These are phyloP conservation scores for Calophaca sinica DNA, from an alignment of 306 rosid genomes.

Conservation along the genomic window DNA sequence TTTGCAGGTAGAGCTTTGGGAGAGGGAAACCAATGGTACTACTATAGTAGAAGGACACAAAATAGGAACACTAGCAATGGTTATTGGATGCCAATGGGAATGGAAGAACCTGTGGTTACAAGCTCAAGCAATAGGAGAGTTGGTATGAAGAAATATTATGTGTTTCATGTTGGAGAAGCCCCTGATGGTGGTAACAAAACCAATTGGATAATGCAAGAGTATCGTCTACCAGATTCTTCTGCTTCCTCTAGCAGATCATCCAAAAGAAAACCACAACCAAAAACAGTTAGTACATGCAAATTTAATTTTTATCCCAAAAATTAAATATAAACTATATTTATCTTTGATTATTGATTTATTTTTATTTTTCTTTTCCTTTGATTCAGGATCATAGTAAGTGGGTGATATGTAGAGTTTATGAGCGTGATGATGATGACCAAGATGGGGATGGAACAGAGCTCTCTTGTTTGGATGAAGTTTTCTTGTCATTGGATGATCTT, in stretches of 20 bases:
- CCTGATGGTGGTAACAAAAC: conserved; percentile 67
- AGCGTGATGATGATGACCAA: conserved; percentile 51
- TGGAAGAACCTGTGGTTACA: conserved; percentile 70
- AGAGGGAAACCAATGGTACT: conserved; percentile 92
- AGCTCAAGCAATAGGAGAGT: conserved; percentile 57
- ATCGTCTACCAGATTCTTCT: conserved; percentile 64
- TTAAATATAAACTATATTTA: not conserved
- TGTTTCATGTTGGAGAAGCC: conserved; percentile 67
- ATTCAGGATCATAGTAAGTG: conserved; percentile 75
- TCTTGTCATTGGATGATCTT: conserved; percentile 92
- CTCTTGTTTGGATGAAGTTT: conserved; percentile 96
- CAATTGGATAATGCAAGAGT: conserved; percentile 93
- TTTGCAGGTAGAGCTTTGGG: conserved; percentile 81
- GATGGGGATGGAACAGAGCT: conserved; percentile 76
- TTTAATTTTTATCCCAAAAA: not conserved
- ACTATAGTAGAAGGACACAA: conserved; percentile 82
- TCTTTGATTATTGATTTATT: not conserved
- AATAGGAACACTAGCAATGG: conserved; percentile 67
- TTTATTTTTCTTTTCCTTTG: not conserved
- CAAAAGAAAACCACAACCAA: conserved; percentile 64
- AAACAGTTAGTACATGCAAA: conserved; percentile 53
- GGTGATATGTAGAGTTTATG: conserved; percentile 84
- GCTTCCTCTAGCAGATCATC: conserved; percentile 62
- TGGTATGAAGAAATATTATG: conserved; percentile 77
- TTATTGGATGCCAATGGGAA: conserved; percentile 75